A percentile compares a stretch with the other conserved stretches of the same genome.
Conservation (phyloP, 805 yeast genomes). For the Vanderwaltozyma verrucispora region DNA sequence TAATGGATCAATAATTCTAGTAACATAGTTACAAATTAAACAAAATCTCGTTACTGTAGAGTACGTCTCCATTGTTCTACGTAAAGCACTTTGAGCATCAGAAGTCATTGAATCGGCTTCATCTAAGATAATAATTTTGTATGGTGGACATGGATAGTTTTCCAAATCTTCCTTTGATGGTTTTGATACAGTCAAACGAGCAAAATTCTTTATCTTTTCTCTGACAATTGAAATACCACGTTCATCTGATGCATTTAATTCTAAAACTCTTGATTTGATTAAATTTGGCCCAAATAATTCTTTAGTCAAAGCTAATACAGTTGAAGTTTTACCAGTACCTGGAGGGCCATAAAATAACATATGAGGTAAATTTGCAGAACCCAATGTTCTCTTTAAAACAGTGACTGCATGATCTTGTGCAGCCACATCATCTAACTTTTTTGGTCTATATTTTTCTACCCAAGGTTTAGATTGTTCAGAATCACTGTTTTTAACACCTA, state of each 20-base stretch:
- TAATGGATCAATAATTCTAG: conserved; percentile 91
- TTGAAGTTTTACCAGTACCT: conserved; percentile 88
- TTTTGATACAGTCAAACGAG: conserved; percentile 72
- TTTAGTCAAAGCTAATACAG: conserved; percentile 72
- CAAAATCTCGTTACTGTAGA: conserved; percentile 89
- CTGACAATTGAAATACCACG: conserved; percentile 84
- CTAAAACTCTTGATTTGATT: conserved; percentile 61
- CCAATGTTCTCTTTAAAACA: conserved; percentile 68
- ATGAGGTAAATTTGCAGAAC: conserved; percentile 79
- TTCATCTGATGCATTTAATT: conserved; percentile 83
- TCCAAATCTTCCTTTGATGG: conserved; percentile 59
- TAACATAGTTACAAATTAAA: conserved; percentile 89
- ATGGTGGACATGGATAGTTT: conserved; percentile 92
- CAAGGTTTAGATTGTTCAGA: conserved; percentile 48
- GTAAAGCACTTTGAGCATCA: conserved; percentile 90
- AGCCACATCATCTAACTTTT: conserved; percentile 72
- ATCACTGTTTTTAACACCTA: conserved; percentile 7
- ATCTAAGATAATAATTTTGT: conserved; percentile 82
- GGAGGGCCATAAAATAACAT: conserved; percentile 92
- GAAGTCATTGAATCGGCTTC: conserved; percentile 98
- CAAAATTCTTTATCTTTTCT: conserved; percentile 77
- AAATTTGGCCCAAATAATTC: conserved; percentile 69
- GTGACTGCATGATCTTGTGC: conserved; percentile 86
- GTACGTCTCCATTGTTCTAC: conserved; percentile 90
- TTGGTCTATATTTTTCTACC: conserved; percentile 95